Conservation (phyloP, 208 protist species). For the Leishmania amazonensis region DNA sequence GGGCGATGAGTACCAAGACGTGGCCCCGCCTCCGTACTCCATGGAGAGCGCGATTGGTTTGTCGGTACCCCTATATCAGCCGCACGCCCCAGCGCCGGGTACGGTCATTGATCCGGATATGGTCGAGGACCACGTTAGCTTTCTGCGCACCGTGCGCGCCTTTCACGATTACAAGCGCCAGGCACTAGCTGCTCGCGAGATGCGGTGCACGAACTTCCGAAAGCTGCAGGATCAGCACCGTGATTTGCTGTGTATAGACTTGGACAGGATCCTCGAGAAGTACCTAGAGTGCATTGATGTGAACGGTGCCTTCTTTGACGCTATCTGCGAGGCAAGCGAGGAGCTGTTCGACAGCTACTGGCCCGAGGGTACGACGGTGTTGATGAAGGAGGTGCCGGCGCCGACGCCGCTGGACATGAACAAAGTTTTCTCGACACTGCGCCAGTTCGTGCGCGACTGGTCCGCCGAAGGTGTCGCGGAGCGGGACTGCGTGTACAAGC, state of each 20-base stretch:
- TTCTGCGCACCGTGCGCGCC: slow-evolving; percentile 82
- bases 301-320: slow-evolving; percentile 85
- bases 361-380: slow-evolving; percentile 78
- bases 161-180: slow-evolving; percentile 82
- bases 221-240: slow-evolving; percentile 79
- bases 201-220: slow-evolving; percentile 78
- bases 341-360: slow-evolving; percentile 92
- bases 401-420: slow-evolving; percentile 91
- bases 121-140: slow-evolving; percentile 87
- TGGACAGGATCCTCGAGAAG: slow-evolving; percentile 76
- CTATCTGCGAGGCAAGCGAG: slow-evolving; percentile 79
- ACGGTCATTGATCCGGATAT: slow-evolving; percentile 60
- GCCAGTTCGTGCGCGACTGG: slow-evolving; percentile 97
- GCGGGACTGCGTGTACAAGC: slow-evolving; percentile 90
- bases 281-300: slow-evolving; percentile 81
- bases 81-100: slow-evolving; percentile 28
- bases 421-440: slow-evolving; percentile 95
- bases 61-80: slow-evolving; percentile 32
- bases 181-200: slow-evolving; percentile 67
- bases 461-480: slow-evolving; percentile 89
- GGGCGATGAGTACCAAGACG: slow-evolving; percentile 39
- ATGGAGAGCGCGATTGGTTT: slow-evolving; percentile 16
- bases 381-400: slow-evolving; percentile 65
- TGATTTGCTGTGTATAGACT: slow-evolving; percentile 72
- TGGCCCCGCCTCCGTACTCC: slow-evolving; percentile 42